Conservation (phyloP, 768 basidiomycete species). For the Ephemerocybe angulata region DNA sequence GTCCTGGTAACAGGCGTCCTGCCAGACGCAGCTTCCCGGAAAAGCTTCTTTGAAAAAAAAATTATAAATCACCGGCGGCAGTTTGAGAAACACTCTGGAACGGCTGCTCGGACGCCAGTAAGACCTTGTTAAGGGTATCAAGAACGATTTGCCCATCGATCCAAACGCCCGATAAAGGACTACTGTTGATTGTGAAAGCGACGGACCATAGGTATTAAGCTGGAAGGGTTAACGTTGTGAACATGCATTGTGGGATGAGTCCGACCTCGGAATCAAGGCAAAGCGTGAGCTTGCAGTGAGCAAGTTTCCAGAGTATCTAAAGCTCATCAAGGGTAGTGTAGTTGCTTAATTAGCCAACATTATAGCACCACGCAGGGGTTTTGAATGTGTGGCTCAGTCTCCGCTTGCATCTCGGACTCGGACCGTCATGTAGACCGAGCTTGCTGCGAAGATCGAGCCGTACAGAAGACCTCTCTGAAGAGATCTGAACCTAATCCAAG, state of each 20-base stretch:
- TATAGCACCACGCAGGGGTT: neutral
- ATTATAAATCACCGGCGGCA: neutral
- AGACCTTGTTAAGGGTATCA: neutral
- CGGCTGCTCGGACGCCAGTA: neutral
- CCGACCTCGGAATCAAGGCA: no score
- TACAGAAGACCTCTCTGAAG: neutral
- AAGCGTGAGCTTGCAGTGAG: no score
- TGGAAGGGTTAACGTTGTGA: no score
- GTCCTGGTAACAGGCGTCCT: neutral
- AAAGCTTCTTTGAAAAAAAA: neutral
- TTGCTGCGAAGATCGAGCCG: neutral
- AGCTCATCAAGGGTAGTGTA: no score
- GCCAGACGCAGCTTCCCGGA: neutral
- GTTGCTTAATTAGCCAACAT: no score
- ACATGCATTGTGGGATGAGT: no score
- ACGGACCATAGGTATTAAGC: neutral
- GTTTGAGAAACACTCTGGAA: neutral
- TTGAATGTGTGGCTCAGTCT: neutral
- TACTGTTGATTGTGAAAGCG: neutral
- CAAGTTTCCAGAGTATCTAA: no score
- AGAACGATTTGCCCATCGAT: neutral
- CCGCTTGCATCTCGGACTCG: constrained; percentile 1
- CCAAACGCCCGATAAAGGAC: neutral
- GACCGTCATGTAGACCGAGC: neutral
- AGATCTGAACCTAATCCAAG: neutral